Base-by-base conservation (phyloP, 345 rosid species). In the Salix purpurea region DNA sequence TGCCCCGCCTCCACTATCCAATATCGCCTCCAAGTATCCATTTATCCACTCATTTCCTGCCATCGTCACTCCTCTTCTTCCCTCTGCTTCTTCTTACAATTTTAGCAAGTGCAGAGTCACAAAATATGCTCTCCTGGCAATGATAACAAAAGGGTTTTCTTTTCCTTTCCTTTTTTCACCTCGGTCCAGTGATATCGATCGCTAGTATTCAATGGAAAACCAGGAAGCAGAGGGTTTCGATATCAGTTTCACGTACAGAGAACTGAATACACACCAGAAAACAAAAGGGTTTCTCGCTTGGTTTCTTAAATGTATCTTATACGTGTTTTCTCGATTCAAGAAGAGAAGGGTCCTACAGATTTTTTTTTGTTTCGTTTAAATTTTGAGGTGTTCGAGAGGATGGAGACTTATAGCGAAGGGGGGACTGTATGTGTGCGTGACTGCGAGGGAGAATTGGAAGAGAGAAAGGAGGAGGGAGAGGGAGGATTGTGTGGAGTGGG, bases 41-140 rank as follows among this genome's bases (percentile, higher is more conserved):
- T 92, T 94, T 36, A 94, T 92, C 98, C 98, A 94, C 88, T 92
- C 97, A 83, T 95, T 92, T 52, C 97, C 99, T 0, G 97, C 97
- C 98, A 91, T 91, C 26, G 5, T 12, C 6, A 2, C 44, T n/a
- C 11, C 37, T 67, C 71, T n/a, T 66, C n/a, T 19, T 66, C 8
- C 48, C 26, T 67, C 4, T 6, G 11, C n/a, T 34, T 34, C 26
- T 18, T 9, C 0, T 19, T 14, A 34, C 8, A 23, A 21, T 42
- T 12, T 9, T 12, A 26, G 2, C 19, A 26, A 26, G 5, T 13
- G 9, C 14, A 39, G 50, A 39, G 30, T 12, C 24, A 15, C 42
- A 34, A 34, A 16, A 3, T 67, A 37, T 36, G 39, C 4, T 8
- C 5, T 32, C 23, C 1, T 32, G 14, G 50, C 15, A 67, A 39